Base-by-base conservation (phyloP, 139 green algal species). In the Coelastrella sp. region DNA sequence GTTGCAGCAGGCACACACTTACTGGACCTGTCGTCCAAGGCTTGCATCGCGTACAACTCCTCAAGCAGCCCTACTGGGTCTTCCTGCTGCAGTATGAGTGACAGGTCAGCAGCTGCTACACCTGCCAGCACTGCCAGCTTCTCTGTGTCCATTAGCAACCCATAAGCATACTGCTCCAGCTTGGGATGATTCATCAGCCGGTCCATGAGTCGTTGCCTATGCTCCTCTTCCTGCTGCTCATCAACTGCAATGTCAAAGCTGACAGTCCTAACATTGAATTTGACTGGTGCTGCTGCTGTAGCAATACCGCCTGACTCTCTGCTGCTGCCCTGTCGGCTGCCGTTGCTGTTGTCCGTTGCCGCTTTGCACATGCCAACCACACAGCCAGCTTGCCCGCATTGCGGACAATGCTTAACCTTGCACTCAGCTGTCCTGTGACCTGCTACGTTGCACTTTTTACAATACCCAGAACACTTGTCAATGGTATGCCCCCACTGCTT, bases 341-440 rank as follows among this genome's bases (percentile, higher is more conserved):
- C 48, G 35, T 50, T 35, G 73, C 32, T 37, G 73, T 50, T 27
- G 7, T n/a, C 48, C 8, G 71, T 6, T 25, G 37, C 71, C 17
- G n/a, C 71, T 43, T n/a, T 21, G 72, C 72, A 79, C 72, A 64
- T 64, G n/a, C 72, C 72, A 1, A 63, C 45, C 2, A 79, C 72
- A 23, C 57, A 53, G 3, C 72, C 72, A 2, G n/a, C n/a, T 27
- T 66, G 21, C 11, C 72, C 72, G n/a, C 72, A 79, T 25, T 64
- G 43, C 27, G 38, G n/a, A 25, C 72, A 79, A 9, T 23, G 25
- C 32, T 38, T 40, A 4, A 63, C 72, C n/a, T 13, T 25, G 72
- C 73, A 81, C 2, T 81, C 50, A 11, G 21, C 38, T 19, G 48
- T 38, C 50, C 34, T 48, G 50, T 81, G 73, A 30, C 73, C 73